phyloP scores from a whole-genome alignment of 2,329 filamentous ascomycete species.

The Fusarium sacchari region DNA sequence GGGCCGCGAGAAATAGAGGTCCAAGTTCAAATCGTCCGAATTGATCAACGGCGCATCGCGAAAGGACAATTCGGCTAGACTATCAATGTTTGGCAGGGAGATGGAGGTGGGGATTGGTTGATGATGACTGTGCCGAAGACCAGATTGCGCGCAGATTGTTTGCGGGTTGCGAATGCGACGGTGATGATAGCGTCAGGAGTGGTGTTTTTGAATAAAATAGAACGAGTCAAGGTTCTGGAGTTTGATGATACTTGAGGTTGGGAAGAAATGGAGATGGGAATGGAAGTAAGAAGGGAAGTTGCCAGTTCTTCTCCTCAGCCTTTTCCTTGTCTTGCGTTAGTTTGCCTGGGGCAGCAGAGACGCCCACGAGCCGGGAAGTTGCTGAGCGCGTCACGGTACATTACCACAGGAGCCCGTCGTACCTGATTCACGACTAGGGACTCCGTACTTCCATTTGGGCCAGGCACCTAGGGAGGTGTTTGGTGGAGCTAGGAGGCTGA shows the following conservation, averaged over 20 bases:
- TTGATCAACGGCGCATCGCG: conserved; percentile 39
- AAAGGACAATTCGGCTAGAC: conserved; percentile 4
- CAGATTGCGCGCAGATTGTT: conserved; percentile 25
- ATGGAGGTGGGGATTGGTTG: conserved; percentile 16
- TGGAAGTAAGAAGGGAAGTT: conserved; percentile 34
- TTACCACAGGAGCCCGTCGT: conserved; percentile 21
- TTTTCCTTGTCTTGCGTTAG: conserved; percentile 32
- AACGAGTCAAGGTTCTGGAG: conserved; percentile 4
- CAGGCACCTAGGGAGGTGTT: conserved; percentile 7
- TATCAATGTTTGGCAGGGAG: conserved; percentile 22
- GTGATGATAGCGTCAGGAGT: conserved; percentile 22
- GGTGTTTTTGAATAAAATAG: neutral
- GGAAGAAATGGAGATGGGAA: conserved; percentile 22
- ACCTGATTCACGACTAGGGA: conserved; percentile 20
- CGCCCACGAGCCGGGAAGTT: conserved; percentile 35
- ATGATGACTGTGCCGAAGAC: conserved; percentile 24
- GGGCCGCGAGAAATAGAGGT: neutral
- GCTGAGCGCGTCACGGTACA: conserved; percentile 43
- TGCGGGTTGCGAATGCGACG: conserved; percentile 24
- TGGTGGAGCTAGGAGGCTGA: conserved; percentile 7
- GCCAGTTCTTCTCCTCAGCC: conserved; percentile 25
- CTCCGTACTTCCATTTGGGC: neutral
- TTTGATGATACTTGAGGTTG: neutral
- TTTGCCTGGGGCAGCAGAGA: conserved; percentile 35
- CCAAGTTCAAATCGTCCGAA: conserved; percentile 11